A percentile compares a stretch with the other conserved stretches of the same genome.
phyloP scores from a whole-genome alignment of 2,329 filamentous ascomycete species.

The Cercospora nicotianae region DNA sequence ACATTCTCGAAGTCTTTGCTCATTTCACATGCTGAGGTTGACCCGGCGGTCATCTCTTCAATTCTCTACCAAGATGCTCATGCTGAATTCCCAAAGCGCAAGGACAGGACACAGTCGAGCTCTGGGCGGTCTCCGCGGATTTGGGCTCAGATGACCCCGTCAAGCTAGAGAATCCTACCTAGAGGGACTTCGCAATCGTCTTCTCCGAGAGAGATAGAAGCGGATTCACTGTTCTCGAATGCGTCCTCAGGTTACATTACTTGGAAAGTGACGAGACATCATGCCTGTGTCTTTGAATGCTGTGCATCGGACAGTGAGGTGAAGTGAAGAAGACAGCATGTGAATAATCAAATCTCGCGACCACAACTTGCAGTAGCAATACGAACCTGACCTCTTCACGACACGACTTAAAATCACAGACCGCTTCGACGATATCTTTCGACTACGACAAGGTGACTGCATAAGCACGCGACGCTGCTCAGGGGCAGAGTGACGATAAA shows the following conservation, averaged over 20 bases:
- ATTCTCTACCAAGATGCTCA: no score
- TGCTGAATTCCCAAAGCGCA: no score
- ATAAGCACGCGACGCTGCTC: not conserved
- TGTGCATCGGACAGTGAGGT: not conserved
- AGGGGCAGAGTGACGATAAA: not conserved
- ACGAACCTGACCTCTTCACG: not conserved
- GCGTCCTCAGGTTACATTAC: not conserved
- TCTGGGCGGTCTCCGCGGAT: no score
- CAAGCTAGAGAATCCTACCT: not conserved
- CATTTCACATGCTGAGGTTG: no score
- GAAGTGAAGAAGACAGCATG: not conserved
- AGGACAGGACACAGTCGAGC: no score
- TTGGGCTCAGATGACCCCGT: not conserved
- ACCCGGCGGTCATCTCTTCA: no score
- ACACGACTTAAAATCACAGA: not conserved
- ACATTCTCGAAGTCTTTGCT: no score
- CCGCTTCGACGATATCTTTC: not conserved
- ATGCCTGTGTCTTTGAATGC: not conserved
- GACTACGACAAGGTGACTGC: not conserved
- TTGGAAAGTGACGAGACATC: not conserved
- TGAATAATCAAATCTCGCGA: not conserved
- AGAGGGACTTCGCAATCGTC: no score
- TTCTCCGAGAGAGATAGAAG: no score
- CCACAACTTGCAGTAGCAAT: not conserved
- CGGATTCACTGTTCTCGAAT: no score